Percentiles rank a stretch among this genome's conserved stretches.
Evolutionary conservation across 1,139 yeast genomes (phyloP).

Genomic region (Saccharomycopsis hybrid): DNA sequence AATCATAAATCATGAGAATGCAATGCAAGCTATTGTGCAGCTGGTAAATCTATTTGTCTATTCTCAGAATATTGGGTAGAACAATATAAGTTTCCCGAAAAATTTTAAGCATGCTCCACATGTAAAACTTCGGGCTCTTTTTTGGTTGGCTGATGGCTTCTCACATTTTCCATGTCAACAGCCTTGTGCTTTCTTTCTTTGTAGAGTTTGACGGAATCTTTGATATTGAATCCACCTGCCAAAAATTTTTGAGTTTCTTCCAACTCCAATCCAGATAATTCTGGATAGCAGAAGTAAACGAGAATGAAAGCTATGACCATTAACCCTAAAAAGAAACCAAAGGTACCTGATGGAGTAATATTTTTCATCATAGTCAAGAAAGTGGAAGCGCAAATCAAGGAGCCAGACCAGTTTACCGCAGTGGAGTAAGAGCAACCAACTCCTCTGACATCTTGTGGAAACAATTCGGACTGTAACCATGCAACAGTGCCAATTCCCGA

Average conservation of each 20-base stretch:
- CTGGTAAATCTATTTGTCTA: too few species aligned
- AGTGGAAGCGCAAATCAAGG: constrained; percentile 82
- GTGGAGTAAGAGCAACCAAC: constrained; percentile 88
- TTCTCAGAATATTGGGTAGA: too few species aligned
- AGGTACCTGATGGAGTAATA: constrained; percentile 92
- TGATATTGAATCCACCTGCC: constrained; percentile 76
- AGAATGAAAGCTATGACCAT: constrained; percentile 56
- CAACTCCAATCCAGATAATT: constrained; percentile 78
- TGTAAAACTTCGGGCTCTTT: constrained; percentile 1
- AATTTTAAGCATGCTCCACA: constrained; percentile 2
- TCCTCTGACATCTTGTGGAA: constrained; percentile 89
- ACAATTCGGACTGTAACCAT: constrained; percentile 94
- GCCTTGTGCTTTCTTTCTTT: constrained; percentile 36
- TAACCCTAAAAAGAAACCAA: constrained; percentile 80
- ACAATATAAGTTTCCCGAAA: too few species aligned
- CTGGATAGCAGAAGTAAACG: constrained; percentile 82
- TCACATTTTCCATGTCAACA: too few species aligned
- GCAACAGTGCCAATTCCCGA: constrained; percentile 94
- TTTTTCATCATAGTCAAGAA: constrained; percentile 88
- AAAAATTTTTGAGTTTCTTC: too few species aligned
- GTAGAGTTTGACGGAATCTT: constrained; percentile 58
- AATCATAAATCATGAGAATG: too few species aligned
- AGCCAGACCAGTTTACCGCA: constrained; percentile 95
- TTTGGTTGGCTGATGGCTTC: not conserved
- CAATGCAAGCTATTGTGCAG: too few species aligned